phyloP scores from a whole-genome alignment of 805 yeast genomes.

The Saccharomycopsis fibuligera region DNA sequence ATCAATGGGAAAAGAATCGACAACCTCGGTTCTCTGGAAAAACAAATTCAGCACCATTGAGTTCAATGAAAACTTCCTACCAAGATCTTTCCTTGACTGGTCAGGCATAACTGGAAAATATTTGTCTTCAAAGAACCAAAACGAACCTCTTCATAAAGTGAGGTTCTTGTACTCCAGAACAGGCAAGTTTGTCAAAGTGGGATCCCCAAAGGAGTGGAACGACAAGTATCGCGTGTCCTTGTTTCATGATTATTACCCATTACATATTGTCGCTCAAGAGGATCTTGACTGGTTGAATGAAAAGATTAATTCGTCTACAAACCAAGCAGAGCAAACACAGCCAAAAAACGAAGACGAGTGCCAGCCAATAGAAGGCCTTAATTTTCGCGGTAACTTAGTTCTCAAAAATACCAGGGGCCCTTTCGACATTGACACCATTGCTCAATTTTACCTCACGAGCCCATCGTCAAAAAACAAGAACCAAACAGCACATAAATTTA shows the following conservation, averaged over 20 bases:
- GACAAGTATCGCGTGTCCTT: neutral
- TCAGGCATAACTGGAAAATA: conserved; percentile 4
- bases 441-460: conserved; percentile 29
- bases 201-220: neutral
- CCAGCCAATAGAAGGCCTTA: conserved; percentile 14
- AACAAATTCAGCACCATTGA: conserved; percentile 23
- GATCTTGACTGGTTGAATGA: conserved; percentile 6
- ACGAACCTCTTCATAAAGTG: too few species aligned
- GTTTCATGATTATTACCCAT: conserved; percentile 15
- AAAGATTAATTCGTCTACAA: too few species aligned
- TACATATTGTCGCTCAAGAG: neutral
- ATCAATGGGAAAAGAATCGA: conserved; percentile 12
- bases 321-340: too few species aligned
- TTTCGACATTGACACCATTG: conserved; percentile 30
- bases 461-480: conserved; percentile 17
- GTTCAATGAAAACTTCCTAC: conserved; percentile 21
- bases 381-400: conserved; percentile 30
- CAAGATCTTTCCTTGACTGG: conserved; percentile 20
- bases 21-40: conserved; percentile 26
- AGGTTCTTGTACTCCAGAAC: conserved; percentile 3
- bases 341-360: neutral
- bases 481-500: conserved; percentile 22
- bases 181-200: conserved; percentile 8
- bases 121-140: too few species aligned
- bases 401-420: conserved; percentile 26